A percentile compares a stretch with the other conserved stretches of the same genome.
Evolutionary conservation across 345 rosid species (phyloP).

Genomic region (Nasturtium officinale): DNA sequence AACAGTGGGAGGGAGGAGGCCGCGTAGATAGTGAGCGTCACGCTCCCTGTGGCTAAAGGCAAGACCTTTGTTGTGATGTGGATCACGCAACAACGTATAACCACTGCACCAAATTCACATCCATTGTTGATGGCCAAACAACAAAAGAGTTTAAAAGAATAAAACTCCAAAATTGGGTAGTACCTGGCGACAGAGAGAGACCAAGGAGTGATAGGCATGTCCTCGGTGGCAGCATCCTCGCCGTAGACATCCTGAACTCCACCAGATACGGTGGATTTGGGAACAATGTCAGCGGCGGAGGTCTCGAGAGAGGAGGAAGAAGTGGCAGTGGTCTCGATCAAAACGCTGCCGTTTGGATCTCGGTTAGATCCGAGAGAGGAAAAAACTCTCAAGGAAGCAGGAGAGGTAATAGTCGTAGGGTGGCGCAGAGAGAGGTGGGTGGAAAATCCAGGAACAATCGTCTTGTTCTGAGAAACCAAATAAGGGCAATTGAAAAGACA

Average conservation of each 20-base stretch:
- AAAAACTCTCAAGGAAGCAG: constrained; percentile 49
- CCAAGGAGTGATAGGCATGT: constrained; percentile 86
- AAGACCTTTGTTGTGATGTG: constrained; percentile 96
- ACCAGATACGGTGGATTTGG: constrained; percentile 55
- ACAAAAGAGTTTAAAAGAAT: not conserved
- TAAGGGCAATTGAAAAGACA: not conserved
- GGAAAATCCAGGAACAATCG: constrained; percentile 48
- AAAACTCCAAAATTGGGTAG: not conserved
- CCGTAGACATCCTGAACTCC: constrained; percentile 66
- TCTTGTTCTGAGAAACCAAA: constrained; percentile 50
- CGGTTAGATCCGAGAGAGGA: constrained; percentile 47
- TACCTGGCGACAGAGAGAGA: constrained; percentile 81
- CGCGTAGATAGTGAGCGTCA: constrained; percentile 86
- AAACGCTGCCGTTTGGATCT: constrained; percentile 50
- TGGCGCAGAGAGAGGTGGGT: constrained; percentile 48
- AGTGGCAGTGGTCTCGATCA: constrained; percentile 50
- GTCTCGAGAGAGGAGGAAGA: constrained; percentile 38
- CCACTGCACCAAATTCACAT: constrained; percentile 57
- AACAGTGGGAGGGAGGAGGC: constrained; percentile 90
- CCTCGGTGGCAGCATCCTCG: constrained; percentile 73
- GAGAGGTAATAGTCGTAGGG: constrained; percentile 34
- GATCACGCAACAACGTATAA: constrained; percentile 90
- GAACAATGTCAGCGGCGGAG: constrained; percentile 51
- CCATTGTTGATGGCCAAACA: not conserved
- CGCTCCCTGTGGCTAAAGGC: constrained; percentile 85